phyloP scores from a whole-genome alignment of 352 stramenopile species.

The Thalassiosira livingstoniorum region DNA sequence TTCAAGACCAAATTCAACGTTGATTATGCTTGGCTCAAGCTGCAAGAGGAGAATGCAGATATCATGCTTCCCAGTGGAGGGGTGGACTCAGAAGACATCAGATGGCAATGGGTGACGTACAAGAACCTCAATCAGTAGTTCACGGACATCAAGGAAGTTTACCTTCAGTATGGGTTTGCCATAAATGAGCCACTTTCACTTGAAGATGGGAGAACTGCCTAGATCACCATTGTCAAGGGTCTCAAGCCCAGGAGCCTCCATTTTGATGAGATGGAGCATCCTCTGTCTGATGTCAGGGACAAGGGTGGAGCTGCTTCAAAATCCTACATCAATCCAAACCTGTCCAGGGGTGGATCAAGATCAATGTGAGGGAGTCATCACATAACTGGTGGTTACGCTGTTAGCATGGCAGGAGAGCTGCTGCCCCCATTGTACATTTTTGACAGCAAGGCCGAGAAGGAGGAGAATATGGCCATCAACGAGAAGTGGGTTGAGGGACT shows the following conservation, averaged over 20 bases:
- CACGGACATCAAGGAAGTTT: not conserved
- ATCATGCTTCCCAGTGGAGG: too few relatives aligned
- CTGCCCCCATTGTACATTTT: not conserved
- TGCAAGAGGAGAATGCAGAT: too few relatives aligned
- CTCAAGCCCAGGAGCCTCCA: not conserved
- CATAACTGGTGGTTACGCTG: not conserved
- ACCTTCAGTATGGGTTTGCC: not conserved
- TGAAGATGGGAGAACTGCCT: not conserved
- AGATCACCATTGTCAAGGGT: not conserved
- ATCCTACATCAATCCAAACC: too few relatives aligned
- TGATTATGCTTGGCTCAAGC: not conserved
- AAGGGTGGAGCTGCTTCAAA: too few relatives aligned
- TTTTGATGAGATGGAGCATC: not conserved
- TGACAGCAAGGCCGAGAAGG: not conserved
- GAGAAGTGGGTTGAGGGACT: not conserved
- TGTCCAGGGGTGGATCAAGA: not conserved
- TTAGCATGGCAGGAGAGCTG: not conserved
- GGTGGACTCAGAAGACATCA: too few relatives aligned
- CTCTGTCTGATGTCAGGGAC: too few relatives aligned
- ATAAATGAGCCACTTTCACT: not conserved
- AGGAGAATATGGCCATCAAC: not conserved
- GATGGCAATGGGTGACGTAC: conserved; percentile 3
- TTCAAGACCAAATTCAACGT: not conserved
- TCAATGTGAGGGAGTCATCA: not conserved
- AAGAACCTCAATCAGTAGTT: conserved; percentile 9